Conservation (phyloP, 1,139 yeast genomes). For the Pichia norvegensis region DNA sequence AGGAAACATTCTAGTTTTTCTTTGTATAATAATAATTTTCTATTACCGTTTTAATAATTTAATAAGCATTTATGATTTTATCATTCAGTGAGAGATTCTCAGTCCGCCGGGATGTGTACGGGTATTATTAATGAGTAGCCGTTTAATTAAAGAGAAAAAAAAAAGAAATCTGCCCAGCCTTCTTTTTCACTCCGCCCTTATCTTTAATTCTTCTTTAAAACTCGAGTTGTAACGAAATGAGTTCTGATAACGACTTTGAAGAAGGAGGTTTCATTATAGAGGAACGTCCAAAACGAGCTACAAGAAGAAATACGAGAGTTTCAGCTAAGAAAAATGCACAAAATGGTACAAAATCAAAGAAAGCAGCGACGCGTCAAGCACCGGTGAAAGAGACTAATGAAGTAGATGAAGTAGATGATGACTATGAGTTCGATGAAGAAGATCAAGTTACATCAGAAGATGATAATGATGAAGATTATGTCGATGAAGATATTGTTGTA, state of each 20-base stretch:
- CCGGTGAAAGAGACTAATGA: background rate
- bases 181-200: background rate
- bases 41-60: background rate
- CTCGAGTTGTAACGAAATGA: background rate
- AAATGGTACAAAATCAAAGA: background rate
- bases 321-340: background rate
- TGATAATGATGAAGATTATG: slow-evolving; percentile 11
- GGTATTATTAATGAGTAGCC: too few species aligned
- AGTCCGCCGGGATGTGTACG: too few species aligned
- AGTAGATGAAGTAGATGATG: background rate
- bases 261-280: background rate
- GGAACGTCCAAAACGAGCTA: background rate
- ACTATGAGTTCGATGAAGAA: slow-evolving; percentile 27
- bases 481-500: slow-evolving; percentile 14
- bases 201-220: background rate
- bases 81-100: too few species aligned
- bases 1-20: background rate
- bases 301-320: background rate
- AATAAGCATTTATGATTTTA: background rate
- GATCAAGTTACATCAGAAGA: slow-evolving; percentile 14
- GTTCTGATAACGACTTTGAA: background rate
- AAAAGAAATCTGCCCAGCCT: background rate
- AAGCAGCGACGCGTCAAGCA: background rate
- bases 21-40: background rate
- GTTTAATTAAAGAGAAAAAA: too few species aligned